Evolutionary conservation across 805 yeast species (phyloP).

Genomic region (Lipomyces spencermartinsiae): DNA sequence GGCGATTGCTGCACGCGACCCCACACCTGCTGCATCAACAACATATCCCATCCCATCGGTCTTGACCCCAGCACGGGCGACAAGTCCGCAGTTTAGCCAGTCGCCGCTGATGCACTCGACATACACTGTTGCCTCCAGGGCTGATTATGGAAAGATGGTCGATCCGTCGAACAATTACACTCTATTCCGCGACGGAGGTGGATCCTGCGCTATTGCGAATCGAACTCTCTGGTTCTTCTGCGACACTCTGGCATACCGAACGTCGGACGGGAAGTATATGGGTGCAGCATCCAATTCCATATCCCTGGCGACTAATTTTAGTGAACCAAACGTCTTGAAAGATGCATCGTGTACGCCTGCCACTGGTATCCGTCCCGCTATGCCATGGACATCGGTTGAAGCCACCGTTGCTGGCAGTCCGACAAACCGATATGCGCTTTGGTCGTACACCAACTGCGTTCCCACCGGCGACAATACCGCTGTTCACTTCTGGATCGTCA

Average conservation of each 20-base stretch:
- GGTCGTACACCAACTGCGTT: conserved; percentile 31
- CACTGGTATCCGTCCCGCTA: conserved; percentile 13
- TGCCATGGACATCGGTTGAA: conserved; percentile 21
- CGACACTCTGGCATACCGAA: conserved; percentile 15
- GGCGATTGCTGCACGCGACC: background rate
- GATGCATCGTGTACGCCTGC: conserved; percentile 7
- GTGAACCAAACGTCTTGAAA: conserved; percentile 2
- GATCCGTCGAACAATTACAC: conserved; percentile 16
- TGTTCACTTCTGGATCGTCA: conserved; percentile 25
- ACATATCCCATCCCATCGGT: conserved; percentile 4
- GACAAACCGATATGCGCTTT: conserved; percentile 16
- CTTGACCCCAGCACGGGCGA: background rate
- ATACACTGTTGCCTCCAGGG: background rate
- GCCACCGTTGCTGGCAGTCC: background rate
- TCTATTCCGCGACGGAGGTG: conserved; percentile 29
- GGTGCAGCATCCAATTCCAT: conserved; percentile 13
- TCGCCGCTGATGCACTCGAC: background rate
- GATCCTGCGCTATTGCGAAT: conserved; percentile 22
- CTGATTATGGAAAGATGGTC: conserved; percentile 19
- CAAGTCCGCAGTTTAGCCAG: conserved; percentile 4
- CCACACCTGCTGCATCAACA: conserved; percentile 8
- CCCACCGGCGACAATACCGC: conserved; percentile 22
- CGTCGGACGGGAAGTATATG: background rate
- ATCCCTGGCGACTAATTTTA: conserved; percentile 18
- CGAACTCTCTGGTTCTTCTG: conserved; percentile 24